These are phyloP conservation scores for Russula lepida DNA, from an alignment of 768 basidiomycete species.

Conservation along the genomic window DNA sequence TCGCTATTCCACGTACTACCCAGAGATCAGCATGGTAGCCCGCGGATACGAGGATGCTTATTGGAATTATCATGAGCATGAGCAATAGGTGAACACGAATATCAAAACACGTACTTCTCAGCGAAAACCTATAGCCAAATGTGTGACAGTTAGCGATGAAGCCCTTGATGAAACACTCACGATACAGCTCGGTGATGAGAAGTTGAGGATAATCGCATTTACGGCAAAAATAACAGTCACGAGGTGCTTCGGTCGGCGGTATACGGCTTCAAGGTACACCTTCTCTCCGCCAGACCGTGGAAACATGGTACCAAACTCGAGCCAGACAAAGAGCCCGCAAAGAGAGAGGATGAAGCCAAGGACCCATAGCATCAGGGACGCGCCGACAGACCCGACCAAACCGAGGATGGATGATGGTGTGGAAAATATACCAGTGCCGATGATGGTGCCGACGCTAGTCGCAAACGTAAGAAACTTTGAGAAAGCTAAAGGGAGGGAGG, in stretches of 20 bases:
- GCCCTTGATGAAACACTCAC: neutral
- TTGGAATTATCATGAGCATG: neutral
- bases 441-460: constrained; percentile 43
- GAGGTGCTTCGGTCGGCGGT: constrained; percentile 38
- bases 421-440: constrained; percentile 57
- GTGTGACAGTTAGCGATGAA: neutral
- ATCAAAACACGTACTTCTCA: constrained; percentile 20
- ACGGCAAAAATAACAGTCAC: constrained; percentile 42
- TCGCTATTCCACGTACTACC: constrained; percentile 49
- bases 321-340: constrained; percentile 55
- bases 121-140: constrained; percentile 26
- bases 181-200: constrained; percentile 36
- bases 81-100: too few species aligned
- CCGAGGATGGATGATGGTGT: constrained; percentile 52
- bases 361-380: constrained; percentile 56
- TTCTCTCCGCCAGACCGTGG: constrained; percentile 57
- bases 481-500: neutral
- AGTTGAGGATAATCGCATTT: constrained; percentile 38
- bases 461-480: neutral
- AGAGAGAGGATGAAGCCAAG: constrained; percentile 50
- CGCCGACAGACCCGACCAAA: constrained; percentile 53
- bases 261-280: constrained; percentile 52
- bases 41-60: constrained; percentile 42
- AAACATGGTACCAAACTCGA: constrained; percentile 57
- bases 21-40: constrained; percentile 35